Evolutionary conservation across 768 basidiomycete genomes (phyloP), one percentile per base, ranked within the genome.

Genomic region (Tremella mesenterica): DNA sequence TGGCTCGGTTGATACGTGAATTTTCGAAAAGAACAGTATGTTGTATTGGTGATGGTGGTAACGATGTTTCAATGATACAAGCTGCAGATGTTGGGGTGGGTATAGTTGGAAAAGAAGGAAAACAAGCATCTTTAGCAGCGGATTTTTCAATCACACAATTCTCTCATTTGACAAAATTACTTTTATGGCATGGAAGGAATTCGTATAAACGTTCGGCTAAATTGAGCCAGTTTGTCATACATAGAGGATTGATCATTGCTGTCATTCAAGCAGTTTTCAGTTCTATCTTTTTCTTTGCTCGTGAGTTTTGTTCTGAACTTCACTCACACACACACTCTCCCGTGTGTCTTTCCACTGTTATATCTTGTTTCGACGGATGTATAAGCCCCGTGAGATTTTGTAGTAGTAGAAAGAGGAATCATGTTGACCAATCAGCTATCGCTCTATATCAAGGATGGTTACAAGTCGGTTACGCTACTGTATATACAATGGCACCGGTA

Each of bases 11-110:
- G 30, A 97, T 99, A 57, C 84, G 95, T 6, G 78, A 80, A 16
- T 83, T 84, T 68, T 95, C 93, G 2, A 86, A 83, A 75, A 97
- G 96, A 73, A 83, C 93, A 0, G 93, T 99, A 0, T 97, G 93
- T 72, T 97, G 95, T 69, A 97, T 97, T 54, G 95, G 95, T 1
- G 95, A 99, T 75, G 95, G 95, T 29, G 95, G 95, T 3, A 99
- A 99, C 72, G 95, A 99, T 70, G 95, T 99, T 58, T 90, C 88
- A 72, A 99, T 99, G 95, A 99, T 99, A 57, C 95, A 97, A 68
- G 95, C 95, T 1, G 95, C 95, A 2, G 90, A 97, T 65, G 91
- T 99, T 54, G 90, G 92, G 48, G 83, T 99, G 28, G 95, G 95
- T 20, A 97, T 99, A 59, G 95, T 97, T 16, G 95, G 95, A 18